Evolutionary conservation across 139 green algal genomes (phyloP).

Genomic region (Chlorella ohadii): DNA sequence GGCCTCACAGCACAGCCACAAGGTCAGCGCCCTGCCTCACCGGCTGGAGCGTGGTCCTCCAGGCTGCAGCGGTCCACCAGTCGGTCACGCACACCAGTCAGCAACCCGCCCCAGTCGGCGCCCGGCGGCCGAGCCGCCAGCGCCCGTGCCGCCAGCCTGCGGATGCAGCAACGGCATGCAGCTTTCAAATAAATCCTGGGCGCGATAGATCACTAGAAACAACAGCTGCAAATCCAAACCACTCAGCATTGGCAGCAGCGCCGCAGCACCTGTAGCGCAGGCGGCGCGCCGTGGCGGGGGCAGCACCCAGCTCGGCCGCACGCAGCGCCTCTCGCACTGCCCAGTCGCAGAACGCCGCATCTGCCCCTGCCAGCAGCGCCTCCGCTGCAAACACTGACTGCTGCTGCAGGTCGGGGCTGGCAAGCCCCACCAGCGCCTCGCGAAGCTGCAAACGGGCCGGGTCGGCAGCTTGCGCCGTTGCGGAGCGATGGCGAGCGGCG

Average conservation of each 20-base stretch:
- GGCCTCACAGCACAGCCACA: too few relatives aligned
- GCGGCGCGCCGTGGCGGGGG: background rate
- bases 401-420: background rate
- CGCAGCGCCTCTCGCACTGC: slow-evolving; percentile 4
- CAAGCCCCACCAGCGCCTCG: slow-evolving; percentile 13
- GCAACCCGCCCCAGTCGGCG: background rate
- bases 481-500: background rate
- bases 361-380: background rate
- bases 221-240: too few relatives aligned
- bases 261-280: slow-evolving; percentile 11
- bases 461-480: background rate
- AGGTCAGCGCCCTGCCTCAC: background rate
- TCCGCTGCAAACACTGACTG: slow-evolving; percentile 12
- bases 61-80: slow-evolving; percentile 1
- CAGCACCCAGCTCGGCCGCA: too few relatives aligned
- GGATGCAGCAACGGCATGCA: background rate
- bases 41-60: background rate
- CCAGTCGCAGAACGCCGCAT: background rate
- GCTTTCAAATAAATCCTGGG: too few relatives aligned
- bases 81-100: slow-evolving; percentile 2
- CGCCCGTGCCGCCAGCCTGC: slow-evolving; percentile 1
- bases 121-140: background rate
- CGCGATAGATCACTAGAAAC: too few relatives aligned
- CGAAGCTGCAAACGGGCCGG: slow-evolving; percentile 8
- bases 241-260: too few relatives aligned